Evolutionary conservation across 305 asterid genomes (phyloP).

Genomic region (Salvia sclarea): DNA sequence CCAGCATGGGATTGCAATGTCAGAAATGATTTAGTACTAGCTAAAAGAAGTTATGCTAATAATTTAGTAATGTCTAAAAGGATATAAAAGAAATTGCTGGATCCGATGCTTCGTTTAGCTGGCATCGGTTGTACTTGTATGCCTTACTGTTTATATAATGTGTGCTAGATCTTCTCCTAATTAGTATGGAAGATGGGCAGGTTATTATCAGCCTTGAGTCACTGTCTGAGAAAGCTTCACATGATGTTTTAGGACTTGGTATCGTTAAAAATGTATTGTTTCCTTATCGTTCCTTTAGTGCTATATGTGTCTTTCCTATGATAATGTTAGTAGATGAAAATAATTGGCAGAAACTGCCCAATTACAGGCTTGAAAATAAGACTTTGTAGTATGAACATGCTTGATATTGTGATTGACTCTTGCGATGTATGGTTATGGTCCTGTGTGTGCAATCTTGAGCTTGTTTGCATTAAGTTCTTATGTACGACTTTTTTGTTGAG

Average conservation of each 20-base stretch:
- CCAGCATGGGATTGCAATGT: not conserved
- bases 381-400: not conserved
- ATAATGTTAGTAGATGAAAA: not conserved
- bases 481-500: not conserved
- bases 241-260: not conserved
- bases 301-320: not conserved
- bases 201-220: not conserved
- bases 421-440: conserved; percentile 4
- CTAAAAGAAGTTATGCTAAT: not conserved
- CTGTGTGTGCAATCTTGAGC: not conserved
- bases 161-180: not conserved
- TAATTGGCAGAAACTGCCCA: not conserved
- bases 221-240: not conserved
- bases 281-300: not conserved
- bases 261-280: not conserved
- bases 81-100: not conserved
- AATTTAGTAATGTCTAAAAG: not conserved
- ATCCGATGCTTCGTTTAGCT: not conserved
- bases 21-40: not conserved
- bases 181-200: not conserved
- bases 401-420: conserved; percentile 15
- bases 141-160: not conserved
- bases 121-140: not conserved
- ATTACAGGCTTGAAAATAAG: not conserved
- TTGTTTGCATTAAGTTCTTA: not conserved